Base-by-base conservation (phyloP, 169 alveolate species). In the Miamiensis avidus region DNA sequence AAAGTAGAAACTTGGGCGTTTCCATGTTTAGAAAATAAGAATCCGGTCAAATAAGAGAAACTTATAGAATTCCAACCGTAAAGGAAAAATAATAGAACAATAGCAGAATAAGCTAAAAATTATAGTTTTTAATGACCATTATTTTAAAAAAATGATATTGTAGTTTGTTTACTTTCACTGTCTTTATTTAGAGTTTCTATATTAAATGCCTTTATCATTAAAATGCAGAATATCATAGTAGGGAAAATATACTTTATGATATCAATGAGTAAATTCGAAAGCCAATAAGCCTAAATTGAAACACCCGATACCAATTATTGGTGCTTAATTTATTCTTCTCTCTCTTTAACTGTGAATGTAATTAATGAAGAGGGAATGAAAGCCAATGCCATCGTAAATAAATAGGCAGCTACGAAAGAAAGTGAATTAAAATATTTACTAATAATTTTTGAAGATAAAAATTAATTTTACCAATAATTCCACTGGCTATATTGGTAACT, bases 291-390 rank as follows among this genome's bases (percentile, higher is more conserved):
- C 0, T 34, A 0, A 34, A 85, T 32, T n/a, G 86, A 74, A 31
- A 85, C 88, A 30, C 98, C 98, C 33, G 95, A 88, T 4, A 96
- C 92, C 33, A 91, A 49, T 88, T 94, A 89, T 86, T 92, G 87
- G 83, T 96, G 98, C 78, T 94, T 94, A 25, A 95, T 82, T 78
- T 89, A 90, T 49, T 92, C 90, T 82, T 89, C 93, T 86, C 95
- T 85, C 85, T 96, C 98, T 76, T 93, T 93, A 11, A 96, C 95
- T 16, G 94, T 91, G 31, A 92, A 92, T 0, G 96, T 92, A 11
- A 96, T 88, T n/a, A 95, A 81, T 33, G 95, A 90, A 20, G 98
- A 93, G 20, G 98, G 98, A 34, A 96, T 93, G 49, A 96, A 79
- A 28, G 97, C 95, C 49, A 94, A 88, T 25, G 95, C 98, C 74